Base-by-base conservation (phyloP, 2,329 filamentous ascomycete species). In the Acrocalymma vagum region DNA sequence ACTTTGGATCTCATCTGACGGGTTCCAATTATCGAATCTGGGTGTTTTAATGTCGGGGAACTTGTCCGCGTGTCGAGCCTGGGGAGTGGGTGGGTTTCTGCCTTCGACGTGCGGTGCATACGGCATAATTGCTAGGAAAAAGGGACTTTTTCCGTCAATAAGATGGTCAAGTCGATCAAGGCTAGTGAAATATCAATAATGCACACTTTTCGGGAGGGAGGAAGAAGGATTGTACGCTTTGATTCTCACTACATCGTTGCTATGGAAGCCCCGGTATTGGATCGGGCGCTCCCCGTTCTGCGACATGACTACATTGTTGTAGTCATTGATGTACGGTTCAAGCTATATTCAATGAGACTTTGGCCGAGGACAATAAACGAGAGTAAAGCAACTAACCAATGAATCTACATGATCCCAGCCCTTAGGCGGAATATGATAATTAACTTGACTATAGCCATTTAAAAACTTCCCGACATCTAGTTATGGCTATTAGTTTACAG, bases 111-210 rank as follows among this genome's bases (percentile, higher is more conserved):
- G 86, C 0, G 86, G 86, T 0, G 81, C 84, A 5, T 83, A 75
- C 0, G 86, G 86, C 0, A 85, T 80, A 10, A 86, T 73, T 0
- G 76, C 77, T 5, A 89, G 62, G 59, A 88, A 88, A 66, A 88
- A 89, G 2, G 60, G 55, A 18, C 54, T 35, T 5, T 53, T 44
- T 14, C 48, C 27, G 18, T 24, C 33, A 8, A 43, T 38, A 1
- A 60, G 38, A 14, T 48, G 29, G n/a, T 51, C 31, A 4, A 60
- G 22, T 4, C 51, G 46, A 22, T 49, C 40, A 9, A 61, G 35
- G 9, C 28, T 35, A 15, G 5, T 7, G 6, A 15, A 5, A 5
- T 35, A 15, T n/a, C n/a, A n/a, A n/a, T n/a, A 16, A n/a, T n/a
- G 31, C 14, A n/a, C 14, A 25, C 13, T 9, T 5, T 11, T 13